phyloP scores from a whole-genome alignment of 2,329 filamentous ascomycete species.

The Fusarium irregulare region DNA sequence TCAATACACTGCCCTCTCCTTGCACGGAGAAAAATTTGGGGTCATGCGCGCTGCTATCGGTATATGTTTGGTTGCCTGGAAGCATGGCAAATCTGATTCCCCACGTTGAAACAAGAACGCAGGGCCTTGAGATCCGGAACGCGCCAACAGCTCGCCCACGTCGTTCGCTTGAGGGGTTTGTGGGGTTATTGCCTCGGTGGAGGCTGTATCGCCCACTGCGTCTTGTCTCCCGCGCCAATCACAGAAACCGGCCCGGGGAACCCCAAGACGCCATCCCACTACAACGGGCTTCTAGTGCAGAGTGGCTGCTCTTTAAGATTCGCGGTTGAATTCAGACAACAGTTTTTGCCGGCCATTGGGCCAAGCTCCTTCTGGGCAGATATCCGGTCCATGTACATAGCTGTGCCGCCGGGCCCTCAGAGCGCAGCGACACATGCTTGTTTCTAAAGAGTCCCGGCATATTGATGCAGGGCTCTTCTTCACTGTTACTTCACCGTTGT shows the following conservation, averaged over 20 bases:
- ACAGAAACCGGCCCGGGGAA: slow-evolving; percentile 28
- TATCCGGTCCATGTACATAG: slow-evolving; percentile 18
- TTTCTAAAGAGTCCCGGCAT: slow-evolving; percentile 21
- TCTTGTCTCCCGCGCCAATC: slow-evolving; percentile 49
- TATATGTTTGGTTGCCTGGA: slow-evolving; percentile 46
- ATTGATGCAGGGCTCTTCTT: slow-evolving; percentile 19
- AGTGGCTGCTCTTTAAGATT: slow-evolving; percentile 33
- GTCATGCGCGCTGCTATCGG: slow-evolving; percentile 46
- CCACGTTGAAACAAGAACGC: slow-evolving; percentile 40
- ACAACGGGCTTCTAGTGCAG: slow-evolving; percentile 35
- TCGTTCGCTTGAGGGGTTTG: slow-evolving; percentile 40
- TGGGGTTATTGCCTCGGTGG: slow-evolving; percentile 44
- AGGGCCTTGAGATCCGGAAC: slow-evolving; percentile 38
- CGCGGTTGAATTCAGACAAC: slow-evolving; percentile 32
- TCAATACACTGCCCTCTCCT: slow-evolving; percentile 25
- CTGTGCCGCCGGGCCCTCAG: slow-evolving; percentile 6
- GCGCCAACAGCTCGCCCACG: slow-evolving; percentile 30
- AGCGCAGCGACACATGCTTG: slow-evolving; percentile 16
- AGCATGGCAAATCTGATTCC: slow-evolving; percentile 45
- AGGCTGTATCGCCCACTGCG: slow-evolving; percentile 43
- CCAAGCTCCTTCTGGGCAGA: slow-evolving; percentile 33
- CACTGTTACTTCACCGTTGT: background rate
- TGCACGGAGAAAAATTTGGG: slow-evolving; percentile 42
- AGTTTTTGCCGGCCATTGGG: slow-evolving; percentile 32
- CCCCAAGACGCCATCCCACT: slow-evolving; percentile 41